Conservation (phyloP, 2,329 filamentous ascomycete species). For the Stemphylium vesicarium region DNA sequence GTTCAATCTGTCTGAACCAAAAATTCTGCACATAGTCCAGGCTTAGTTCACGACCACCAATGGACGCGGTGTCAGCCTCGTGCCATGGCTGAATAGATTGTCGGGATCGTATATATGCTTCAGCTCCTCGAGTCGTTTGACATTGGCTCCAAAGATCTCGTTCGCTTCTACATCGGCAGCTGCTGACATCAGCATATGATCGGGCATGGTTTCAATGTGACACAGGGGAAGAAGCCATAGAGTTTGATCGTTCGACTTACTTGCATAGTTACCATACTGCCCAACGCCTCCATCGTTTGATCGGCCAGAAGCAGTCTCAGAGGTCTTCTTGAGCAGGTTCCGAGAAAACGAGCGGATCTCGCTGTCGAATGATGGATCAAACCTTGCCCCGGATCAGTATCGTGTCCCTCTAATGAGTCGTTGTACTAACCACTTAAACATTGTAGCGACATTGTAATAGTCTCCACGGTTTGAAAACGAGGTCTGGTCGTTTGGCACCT, state of each 20-base stretch:
- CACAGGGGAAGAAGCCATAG: neutral
- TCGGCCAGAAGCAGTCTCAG: constrained; percentile 23
- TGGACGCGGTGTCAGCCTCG: constrained; percentile 28
- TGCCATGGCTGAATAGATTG: constrained; percentile 41
- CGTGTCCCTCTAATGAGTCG: no score
- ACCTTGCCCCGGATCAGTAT: constrained; percentile 21
- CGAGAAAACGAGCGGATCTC: constrained; percentile 36
- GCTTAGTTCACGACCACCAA: constrained; percentile 28
- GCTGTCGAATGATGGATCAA: constrained; percentile 32
- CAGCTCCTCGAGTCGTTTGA: constrained; percentile 39
- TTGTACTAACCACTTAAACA: constrained; percentile 39
- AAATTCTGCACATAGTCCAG: neutral
- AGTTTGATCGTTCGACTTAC: constrained; percentile 12
- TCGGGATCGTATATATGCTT: constrained; percentile 46
- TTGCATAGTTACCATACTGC: constrained; percentile 42
- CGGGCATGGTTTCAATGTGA: neutral
- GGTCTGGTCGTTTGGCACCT: constrained; percentile 32
- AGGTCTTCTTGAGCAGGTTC: constrained; percentile 34
- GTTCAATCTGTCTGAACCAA: no score
- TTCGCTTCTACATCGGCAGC: constrained; percentile 34
- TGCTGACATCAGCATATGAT: constrained; percentile 6
- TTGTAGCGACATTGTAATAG: constrained; percentile 44
- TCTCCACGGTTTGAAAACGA: constrained; percentile 40
- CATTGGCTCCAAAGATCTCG: constrained; percentile 42
- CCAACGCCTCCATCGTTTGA: constrained; percentile 37